Percentiles rank a stretch among this genome's conserved stretches.
phyloP scores from a whole-genome alignment of 768 basidiomycete species.

The Gymnopilus junonius region DNA sequence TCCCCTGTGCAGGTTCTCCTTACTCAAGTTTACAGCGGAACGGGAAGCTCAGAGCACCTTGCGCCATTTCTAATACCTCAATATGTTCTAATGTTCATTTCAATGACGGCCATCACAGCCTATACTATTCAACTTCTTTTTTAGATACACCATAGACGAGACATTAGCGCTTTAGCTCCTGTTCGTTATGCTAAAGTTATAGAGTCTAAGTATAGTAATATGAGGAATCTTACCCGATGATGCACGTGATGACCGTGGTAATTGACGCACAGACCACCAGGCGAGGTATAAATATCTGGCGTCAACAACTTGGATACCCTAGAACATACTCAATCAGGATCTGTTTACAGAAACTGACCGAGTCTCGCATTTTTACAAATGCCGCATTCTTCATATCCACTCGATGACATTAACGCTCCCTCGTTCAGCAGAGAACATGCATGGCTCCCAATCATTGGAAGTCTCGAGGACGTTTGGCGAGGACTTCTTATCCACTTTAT shows the following conservation, averaged over 20 bases:
- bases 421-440: slow-evolving; percentile 74
- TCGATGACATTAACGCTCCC: no score
- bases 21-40: slow-evolving; percentile 70
- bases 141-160: slow-evolving; percentile 22
- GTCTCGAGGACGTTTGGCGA: slow-evolving; percentile 72
- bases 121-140: slow-evolving; percentile 49
- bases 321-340: slow-evolving; percentile 87
- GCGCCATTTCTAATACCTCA: slow-evolving; percentile 68
- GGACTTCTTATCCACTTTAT: slow-evolving; percentile 27
- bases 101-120: slow-evolving; percentile 54
- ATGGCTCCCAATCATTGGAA: slow-evolving; percentile 29
- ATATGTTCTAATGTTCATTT: slow-evolving; percentile 54
- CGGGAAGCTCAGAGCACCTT: slow-evolving; percentile 64
- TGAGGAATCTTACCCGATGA: no score
- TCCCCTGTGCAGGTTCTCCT: slow-evolving; percentile 52
- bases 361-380: no score
- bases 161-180: no score
- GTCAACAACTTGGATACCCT: slow-evolving; percentile 34
- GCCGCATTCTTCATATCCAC: no score
- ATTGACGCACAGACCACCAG: slow-evolving; percentile 35
- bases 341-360: no score
- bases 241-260: slow-evolving; percentile 18
- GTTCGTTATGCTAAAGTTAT: no score
- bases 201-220: no score
- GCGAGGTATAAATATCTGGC: slow-evolving; percentile 27